Conservation (phyloP, 345 rosid species). For the Aquilaria sinensis region DNA sequence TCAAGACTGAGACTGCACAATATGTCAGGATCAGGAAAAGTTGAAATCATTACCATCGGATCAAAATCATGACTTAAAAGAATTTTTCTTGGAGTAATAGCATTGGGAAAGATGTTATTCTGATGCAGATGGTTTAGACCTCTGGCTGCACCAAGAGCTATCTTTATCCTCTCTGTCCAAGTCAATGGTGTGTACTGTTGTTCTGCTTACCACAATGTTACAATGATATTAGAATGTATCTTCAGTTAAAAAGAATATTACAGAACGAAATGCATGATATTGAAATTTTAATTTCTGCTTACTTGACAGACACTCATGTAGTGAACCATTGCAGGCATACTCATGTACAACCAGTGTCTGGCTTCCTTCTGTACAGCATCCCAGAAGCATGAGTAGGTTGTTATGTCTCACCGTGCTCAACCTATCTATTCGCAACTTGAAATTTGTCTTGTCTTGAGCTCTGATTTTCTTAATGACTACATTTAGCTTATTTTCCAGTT, state of each 20-base stretch:
- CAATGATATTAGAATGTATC: background rate
- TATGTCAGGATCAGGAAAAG: background rate
- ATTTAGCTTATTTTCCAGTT: conserved; percentile 17
- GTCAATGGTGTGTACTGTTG: conserved; percentile 19
- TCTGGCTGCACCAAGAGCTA: conserved; percentile 28
- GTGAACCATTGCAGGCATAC: conserved; percentile 27
- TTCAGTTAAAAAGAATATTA: background rate
- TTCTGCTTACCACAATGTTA: conserved; percentile 22
- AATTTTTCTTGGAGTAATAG: conserved; percentile 28
- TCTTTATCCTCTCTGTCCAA: conserved; percentile 28
- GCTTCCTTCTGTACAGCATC: conserved; percentile 28
- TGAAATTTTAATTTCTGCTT: conserved; percentile 4
- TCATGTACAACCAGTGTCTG: conserved; percentile 30
- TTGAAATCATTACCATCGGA: conserved; percentile 23
- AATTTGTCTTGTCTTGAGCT: conserved; percentile 7
- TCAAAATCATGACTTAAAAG: conserved; percentile 30
- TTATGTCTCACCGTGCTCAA: conserved; percentile 22
- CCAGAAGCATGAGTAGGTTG: conserved; percentile 29
- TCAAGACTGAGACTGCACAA: background rate
- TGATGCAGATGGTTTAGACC: conserved; percentile 34
- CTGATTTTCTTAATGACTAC: conserved; percentile 15
- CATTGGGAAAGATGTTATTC: conserved; percentile 25
- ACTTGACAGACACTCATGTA: conserved; percentile 26
- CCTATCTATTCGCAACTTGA: conserved; percentile 14
- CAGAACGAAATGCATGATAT: background rate